phyloP scores from a whole-genome alignment of 148 eudicot genomes.

The Rhododendron kiyosumense region DNA sequence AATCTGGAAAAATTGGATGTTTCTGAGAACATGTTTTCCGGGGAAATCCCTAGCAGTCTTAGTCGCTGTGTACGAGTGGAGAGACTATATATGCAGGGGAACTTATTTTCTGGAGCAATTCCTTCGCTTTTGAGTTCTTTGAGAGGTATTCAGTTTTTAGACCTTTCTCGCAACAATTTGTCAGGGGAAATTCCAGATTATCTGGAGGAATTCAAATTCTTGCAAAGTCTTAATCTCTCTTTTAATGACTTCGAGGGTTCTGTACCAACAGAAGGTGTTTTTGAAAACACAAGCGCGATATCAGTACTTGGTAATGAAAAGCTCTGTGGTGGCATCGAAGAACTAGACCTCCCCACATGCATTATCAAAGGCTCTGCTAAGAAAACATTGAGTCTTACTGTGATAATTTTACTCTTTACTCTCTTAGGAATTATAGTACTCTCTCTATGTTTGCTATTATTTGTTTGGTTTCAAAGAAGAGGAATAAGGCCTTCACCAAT shows the following conservation, averaged over 20 bases:
- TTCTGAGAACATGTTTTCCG: conserved; percentile 35
- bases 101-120: conserved; percentile 30
- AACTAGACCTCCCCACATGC: conserved; percentile 24
- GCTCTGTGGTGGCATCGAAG: conserved; percentile 35
- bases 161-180: conserved; percentile 31
- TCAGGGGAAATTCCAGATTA: conserved; percentile 32
- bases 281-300: conserved; percentile 17
- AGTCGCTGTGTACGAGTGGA: conserved; percentile 18
- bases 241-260: conserved; percentile 35
- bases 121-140: conserved; percentile 16
- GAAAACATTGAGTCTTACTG: neutral
- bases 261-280: conserved; percentile 29
- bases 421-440: neutral
- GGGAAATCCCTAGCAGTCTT: conserved; percentile 28
- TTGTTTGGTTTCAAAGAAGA: neutral
- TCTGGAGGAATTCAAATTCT: conserved; percentile 10
- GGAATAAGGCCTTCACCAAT: neutral
- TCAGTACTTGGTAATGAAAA: conserved; percentile 23
- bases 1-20: conserved; percentile 17
- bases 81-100: conserved; percentile 19
- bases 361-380: neutral
- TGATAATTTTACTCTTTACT: neutral
- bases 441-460: neutral
- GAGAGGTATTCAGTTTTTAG: conserved; percentile 16
- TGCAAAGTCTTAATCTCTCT: conserved; percentile 16